These are phyloP conservation scores for Herpetospermum pedunculosum DNA, from an alignment of 306 rosid genomes.

Conservation along the genomic window DNA sequence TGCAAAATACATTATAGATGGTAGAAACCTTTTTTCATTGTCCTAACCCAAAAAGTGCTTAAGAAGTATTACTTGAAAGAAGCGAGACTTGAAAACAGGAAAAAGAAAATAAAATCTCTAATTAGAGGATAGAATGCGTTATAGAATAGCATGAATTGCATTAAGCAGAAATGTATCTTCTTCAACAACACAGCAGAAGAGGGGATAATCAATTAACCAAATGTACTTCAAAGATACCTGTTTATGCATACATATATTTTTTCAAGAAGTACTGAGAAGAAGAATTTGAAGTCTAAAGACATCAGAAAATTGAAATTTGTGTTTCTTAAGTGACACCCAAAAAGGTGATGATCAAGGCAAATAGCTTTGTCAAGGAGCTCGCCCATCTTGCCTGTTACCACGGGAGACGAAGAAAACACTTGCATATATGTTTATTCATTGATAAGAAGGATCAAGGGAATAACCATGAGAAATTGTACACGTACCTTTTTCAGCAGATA, in stretches of 20 bases:
- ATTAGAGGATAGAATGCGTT: neutral
- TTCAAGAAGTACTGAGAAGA: neutral
- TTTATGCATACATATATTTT: neutral
- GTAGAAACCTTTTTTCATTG: neutral
- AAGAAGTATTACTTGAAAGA: neutral
- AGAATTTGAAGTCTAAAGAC: neutral
- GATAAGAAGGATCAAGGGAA: neutral
- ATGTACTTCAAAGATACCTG: neutral
- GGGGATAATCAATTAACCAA: neutral
- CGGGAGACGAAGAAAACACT: neutral
- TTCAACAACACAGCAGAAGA: neutral
- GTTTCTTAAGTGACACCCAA: neutral
- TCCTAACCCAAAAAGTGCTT: neutral
- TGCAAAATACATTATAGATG: neutral
- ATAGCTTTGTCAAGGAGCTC: neutral
- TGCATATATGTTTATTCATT: neutral
- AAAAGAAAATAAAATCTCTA: neutral
- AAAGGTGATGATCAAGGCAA: neutral
- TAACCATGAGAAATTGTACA: conserved; percentile 8
- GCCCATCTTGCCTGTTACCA: neutral
- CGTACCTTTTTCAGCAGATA: conserved; percentile 68
- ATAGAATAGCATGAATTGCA: neutral
- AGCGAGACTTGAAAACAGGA: neutral
- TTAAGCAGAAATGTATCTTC: neutral
- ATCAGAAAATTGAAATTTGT: neutral